These are phyloP conservation scores for Helenozyma rhizophorensis DNA, from an alignment of 805 yeast species.

Conservation along the genomic window DNA sequence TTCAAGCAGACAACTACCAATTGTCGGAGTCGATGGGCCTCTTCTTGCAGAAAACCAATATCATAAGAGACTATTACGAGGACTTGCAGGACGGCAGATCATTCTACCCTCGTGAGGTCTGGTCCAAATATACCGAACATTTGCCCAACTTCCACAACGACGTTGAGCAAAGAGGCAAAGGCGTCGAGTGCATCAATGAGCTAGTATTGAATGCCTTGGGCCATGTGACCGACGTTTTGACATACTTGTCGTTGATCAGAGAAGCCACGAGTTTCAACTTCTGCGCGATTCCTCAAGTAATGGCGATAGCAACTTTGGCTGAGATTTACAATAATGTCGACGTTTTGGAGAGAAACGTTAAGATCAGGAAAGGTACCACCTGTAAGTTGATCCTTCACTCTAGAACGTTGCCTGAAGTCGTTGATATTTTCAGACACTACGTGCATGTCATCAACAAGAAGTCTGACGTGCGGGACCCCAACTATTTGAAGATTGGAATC, in stretches of 20 bases:
- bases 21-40: slow-evolving; percentile 87
- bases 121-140: slow-evolving; percentile 73
- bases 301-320: slow-evolving; percentile 95
- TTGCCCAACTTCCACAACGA: slow-evolving; percentile 53
- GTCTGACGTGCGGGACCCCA: slow-evolving; percentile 78
- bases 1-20: slow-evolving; percentile 47
- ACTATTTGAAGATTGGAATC: slow-evolving; percentile 77
- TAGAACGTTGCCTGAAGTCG: slow-evolving; percentile 71
- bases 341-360: slow-evolving; percentile 68
- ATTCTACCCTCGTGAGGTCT: slow-evolving; percentile 93
- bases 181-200: slow-evolving; percentile 74
- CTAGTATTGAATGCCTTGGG: slow-evolving; percentile 72
- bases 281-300: slow-evolving; percentile 97
- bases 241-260: slow-evolving; percentile 66
- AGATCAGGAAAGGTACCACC: slow-evolving; percentile 87
- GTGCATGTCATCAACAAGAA: slow-evolving; percentile 72
- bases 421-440: slow-evolving; percentile 71
- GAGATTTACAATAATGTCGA: slow-evolving; percentile 75
- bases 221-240: slow-evolving; percentile 73
- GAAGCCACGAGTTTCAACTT: slow-evolving; percentile 85
- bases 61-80: slow-evolving; percentile 91
- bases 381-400: slow-evolving; percentile 69
- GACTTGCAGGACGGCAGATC: slow-evolving; percentile 89
- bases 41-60: slow-evolving; percentile 92
- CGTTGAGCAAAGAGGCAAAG: slow-evolving; percentile 48